phyloP scores from a whole-genome alignment of 2,329 filamentous ascomycete species.

The Blastomyces gilchristii region DNA sequence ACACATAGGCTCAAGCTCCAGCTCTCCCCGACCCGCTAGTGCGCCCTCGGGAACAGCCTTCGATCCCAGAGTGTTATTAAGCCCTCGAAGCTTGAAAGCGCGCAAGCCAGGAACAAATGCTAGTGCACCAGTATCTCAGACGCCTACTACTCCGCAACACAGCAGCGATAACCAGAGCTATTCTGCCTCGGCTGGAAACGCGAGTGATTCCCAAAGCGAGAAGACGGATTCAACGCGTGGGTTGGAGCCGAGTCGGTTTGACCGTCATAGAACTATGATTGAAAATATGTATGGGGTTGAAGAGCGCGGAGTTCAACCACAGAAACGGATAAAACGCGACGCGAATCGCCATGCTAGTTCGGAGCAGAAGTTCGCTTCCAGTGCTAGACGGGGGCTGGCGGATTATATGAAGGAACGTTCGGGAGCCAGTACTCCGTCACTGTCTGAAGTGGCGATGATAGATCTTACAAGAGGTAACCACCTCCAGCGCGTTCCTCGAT shows the following conservation, averaged over 20 bases:
- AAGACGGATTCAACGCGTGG: background rate
- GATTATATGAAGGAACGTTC: conserved; percentile 56
- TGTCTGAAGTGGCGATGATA: conserved; percentile 45
- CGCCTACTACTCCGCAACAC: background rate
- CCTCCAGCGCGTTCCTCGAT: background rate
- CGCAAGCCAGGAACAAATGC: background rate
- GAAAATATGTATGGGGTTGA: conserved; percentile 68
- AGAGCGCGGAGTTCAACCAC: conserved; percentile 50
- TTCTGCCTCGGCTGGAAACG: background rate
- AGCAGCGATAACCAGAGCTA: background rate
- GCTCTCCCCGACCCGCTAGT: background rate
- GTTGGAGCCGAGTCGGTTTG: background rate
- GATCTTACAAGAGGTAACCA: conserved; percentile 34
- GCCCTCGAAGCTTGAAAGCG: conserved; percentile 13
- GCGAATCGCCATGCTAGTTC: conserved; percentile 34
- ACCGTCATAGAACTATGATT: conserved; percentile 40
- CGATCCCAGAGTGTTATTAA: conserved; percentile 15
- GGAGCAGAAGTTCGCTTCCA: conserved; percentile 37
- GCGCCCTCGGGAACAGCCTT: conserved; percentile 11
- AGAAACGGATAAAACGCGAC: conserved; percentile 54
- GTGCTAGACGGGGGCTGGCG: conserved; percentile 49
- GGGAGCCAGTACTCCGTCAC: conserved; percentile 26
- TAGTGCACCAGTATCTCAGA: conserved; percentile 2
- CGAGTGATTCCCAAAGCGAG: conserved; percentile 1
- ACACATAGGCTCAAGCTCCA: background rate